phyloP scores from a whole-genome alignment of 2,329 filamentous ascomycete genomes.

The Penicillium sclerotigenum region DNA sequence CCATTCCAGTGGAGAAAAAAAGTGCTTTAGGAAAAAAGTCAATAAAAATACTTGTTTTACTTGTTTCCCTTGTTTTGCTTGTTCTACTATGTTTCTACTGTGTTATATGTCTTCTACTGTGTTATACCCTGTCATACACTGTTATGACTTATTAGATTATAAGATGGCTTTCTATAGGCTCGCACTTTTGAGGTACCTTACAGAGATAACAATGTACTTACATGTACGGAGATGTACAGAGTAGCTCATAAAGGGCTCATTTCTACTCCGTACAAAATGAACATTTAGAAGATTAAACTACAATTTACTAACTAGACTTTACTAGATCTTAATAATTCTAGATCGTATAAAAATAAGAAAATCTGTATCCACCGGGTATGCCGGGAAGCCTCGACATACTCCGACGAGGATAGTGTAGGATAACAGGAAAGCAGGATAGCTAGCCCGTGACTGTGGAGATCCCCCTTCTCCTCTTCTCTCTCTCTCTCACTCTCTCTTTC shows the following conservation, averaged over 20 bases:
- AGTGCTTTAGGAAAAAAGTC: slow-evolving; percentile 2
- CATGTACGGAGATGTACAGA: too few species aligned
- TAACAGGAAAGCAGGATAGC: not conserved
- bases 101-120: not conserved
- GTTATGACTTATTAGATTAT: not conserved
- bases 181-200: not conserved
- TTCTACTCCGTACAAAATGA: too few species aligned
- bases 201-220: not conserved
- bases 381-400: slow-evolving; percentile 16
- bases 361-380: slow-evolving; percentile 21
- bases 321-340: not conserved
- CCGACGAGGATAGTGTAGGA: slow-evolving; percentile 8
- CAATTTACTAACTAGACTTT: too few species aligned
- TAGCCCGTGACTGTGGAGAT: slow-evolving; percentile 16
- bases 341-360: slow-evolving; percentile 9
- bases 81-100: not conserved
- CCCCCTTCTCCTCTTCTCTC: slow-evolving; percentile 13
- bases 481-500: slow-evolving; percentile 8
- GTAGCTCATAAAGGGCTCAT: too few species aligned
- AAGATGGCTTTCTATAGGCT: not conserved
- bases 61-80: too few species aligned
- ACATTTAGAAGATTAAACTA: too few species aligned
- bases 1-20: not conserved
- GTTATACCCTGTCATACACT: not conserved
- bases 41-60: not conserved